Evolutionary conservation across 1,284 basidiomycete genomes (phyloP).

Genomic region (Moesziomyces globuligerus): DNA sequence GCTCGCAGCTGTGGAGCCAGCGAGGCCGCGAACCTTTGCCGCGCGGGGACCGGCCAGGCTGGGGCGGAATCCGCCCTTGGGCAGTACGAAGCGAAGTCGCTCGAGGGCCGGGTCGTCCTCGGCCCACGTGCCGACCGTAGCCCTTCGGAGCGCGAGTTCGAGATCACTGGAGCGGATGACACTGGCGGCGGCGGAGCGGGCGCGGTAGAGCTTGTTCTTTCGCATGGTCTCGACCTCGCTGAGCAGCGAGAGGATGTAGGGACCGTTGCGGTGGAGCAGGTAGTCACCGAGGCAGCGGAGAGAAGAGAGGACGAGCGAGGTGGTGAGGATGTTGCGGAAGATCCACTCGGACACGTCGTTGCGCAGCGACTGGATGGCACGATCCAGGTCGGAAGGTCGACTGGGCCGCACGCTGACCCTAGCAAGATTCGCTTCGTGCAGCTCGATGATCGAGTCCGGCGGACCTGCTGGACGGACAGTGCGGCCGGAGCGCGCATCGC

Average conservation of each 20-base stretch:
- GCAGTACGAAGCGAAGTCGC: constrained; percentile 35
- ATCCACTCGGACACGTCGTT: constrained; percentile 86
- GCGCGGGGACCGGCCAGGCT: constrained; percentile 20
- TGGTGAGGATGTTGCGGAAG: constrained; percentile 86
- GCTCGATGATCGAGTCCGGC: constrained; percentile 31
- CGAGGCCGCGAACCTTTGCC: constrained; percentile 28
- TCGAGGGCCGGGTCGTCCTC: constrained; percentile 54
- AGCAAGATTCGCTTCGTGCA: constrained; percentile 34
- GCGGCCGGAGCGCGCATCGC: constrained; percentile 4
- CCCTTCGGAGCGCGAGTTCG: constrained; percentile 48
- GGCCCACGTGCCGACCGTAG: constrained; percentile 45
- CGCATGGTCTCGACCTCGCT: constrained; percentile 79
- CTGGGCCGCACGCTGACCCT: constrained; percentile 24
- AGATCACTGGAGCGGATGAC: constrained; percentile 49
- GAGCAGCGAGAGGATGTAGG: constrained; percentile 78
- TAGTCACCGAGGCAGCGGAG: constrained; percentile 74
- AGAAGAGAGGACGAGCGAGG: constrained; percentile 80
- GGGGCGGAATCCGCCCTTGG: constrained; percentile 38
- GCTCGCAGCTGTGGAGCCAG: constrained; percentile 4
- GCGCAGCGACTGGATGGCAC: constrained; percentile 72
- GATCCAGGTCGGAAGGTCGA: constrained; percentile 27
- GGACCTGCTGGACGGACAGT: constrained; percentile 23
- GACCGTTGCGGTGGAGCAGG: constrained; percentile 86
- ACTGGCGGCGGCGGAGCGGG: constrained; percentile 76
- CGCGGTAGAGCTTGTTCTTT: constrained; percentile 43